phyloP scores from a whole-genome alignment of 768 basidiomycete species.

The Leucocoprinus birnbaumii region DNA sequence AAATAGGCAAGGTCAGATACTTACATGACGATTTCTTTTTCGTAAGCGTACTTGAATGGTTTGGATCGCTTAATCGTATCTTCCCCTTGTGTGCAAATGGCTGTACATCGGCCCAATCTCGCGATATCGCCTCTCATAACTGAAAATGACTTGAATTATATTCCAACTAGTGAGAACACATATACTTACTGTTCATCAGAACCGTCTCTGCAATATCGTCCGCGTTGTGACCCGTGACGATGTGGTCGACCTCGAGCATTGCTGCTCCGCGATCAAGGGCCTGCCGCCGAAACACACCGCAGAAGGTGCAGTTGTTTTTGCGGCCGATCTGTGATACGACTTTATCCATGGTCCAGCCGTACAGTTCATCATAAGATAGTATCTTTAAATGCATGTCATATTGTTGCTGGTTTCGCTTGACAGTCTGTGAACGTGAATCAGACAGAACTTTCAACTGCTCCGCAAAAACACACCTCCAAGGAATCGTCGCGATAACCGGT shows the following conservation, averaged over 20 bases:
- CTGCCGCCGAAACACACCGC: slow-evolving; percentile 95
- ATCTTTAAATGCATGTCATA: slow-evolving; percentile 96
- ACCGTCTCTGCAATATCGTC: slow-evolving; percentile 99
- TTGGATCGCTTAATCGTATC: slow-evolving; percentile 96
- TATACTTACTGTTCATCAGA: slow-evolving; percentile 90
- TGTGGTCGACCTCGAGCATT: slow-evolving; percentile 88
- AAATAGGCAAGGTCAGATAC: slow-evolving; percentile 19
- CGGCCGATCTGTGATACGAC: slow-evolving; percentile 93
- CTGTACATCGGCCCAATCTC: slow-evolving; percentile 88
- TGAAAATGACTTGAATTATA: slow-evolving; percentile 26
- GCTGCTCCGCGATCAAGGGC: slow-evolving; percentile 94
- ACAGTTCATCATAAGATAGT: slow-evolving; percentile 91
- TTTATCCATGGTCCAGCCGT: slow-evolving; percentile 99
- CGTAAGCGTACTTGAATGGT: slow-evolving; percentile 99
- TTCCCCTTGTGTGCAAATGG: slow-evolving; percentile 93
- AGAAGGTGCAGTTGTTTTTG: slow-evolving; percentile 99
- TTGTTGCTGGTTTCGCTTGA: slow-evolving; percentile 94
- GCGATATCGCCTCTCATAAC: slow-evolving; percentile 99
- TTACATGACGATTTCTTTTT: slow-evolving; percentile 99
- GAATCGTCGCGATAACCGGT: slow-evolving; percentile 98
- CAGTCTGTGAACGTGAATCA: slow-evolving; percentile 59
- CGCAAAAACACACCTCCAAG: slow-evolving; percentile 61
- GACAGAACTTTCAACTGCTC: neutral
- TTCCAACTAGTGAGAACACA: neutral
- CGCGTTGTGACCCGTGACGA: slow-evolving; percentile 98